Evolutionary conservation across 257 asterid genomes (phyloP).

Genomic region (Penstemon newberryi): DNA sequence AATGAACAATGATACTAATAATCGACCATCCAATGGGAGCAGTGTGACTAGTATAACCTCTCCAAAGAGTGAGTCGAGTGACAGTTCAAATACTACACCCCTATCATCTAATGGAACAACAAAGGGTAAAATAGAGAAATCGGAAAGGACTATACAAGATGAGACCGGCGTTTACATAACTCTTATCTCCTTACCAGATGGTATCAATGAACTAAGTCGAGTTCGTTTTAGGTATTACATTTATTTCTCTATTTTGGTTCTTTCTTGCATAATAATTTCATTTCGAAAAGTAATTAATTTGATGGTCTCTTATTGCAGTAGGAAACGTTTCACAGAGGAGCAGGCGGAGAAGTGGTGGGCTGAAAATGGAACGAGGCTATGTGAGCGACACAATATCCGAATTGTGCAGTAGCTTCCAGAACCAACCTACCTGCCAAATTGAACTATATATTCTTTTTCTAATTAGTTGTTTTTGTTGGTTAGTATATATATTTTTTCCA

Average conservation of each 20-base stretch:
- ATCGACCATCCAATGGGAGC: conserved; percentile 45
- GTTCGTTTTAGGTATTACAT: conserved; percentile 87
- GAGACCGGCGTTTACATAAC: conserved; percentile 84
- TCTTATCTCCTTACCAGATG: conserved; percentile 52
- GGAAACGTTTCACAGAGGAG: conserved; percentile 77
- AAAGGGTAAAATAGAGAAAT: conserved; percentile 48
- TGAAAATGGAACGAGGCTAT: conserved; percentile 61
- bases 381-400: conserved; percentile 57
- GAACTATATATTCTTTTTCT: conserved; percentile 28
- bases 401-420: conserved; percentile 27
- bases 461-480: conserved; percentile 15
- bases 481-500: background rate
- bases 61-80: conserved; percentile 44
- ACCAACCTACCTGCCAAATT: background rate
- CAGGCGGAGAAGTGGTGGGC: conserved; percentile 94
- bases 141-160: conserved; percentile 62
- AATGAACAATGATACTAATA: conserved; percentile 25
- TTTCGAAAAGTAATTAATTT: background rate
- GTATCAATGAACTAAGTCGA: conserved; percentile 71
- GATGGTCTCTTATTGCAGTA: conserved; percentile 41
- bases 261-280: background rate
- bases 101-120: conserved; percentile 38
- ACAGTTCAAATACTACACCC: conserved; percentile 35
- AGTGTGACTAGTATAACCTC: conserved; percentile 37
- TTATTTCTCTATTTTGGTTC: background rate